Base-by-base conservation (phyloP, 2,329 filamentous ascomycete species). In the Paecilomyces dactylethromorphus region DNA sequence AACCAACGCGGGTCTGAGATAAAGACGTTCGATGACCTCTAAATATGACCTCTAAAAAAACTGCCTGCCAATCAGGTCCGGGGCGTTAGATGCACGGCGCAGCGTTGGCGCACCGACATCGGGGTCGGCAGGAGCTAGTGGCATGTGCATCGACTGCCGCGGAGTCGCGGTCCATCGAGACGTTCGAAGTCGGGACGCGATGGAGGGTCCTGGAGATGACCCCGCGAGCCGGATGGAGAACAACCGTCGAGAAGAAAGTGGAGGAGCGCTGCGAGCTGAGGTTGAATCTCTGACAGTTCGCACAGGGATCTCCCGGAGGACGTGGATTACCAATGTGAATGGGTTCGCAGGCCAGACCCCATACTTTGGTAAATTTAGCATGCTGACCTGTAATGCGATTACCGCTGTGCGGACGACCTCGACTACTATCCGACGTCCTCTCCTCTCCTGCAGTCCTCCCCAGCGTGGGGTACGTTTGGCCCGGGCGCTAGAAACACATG, bases 81-180 rank as follows among this genome's bases (percentile, higher is more conserved):
- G 57, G 60, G n/a, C 32, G 18, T 55, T 52, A 53, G 54, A 65
- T 59, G 57, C 54, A 56, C 59, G 57, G 59, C 57, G 57, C 61
- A 59, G 61, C 64, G 63, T 60, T 60, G 54, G 13, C 32, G 59
- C 59, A 63, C 70, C 70, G 70, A 72, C 61, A 62, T 71, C 69
- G 69, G 69, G 63, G 63, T 24, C 13, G 29, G 53, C 18, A 24
- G 31, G 21, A 22, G 11, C 35, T 18, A 56, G 55, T 49, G 10
- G 26, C 12, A 2, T 24, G 5, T 21, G 22, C 53, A 15, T 15
- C 13, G 10, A 33, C 12, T 35, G 11, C 21, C n/a, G n/a, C n/a
- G n/a, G n/a, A 45, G 18, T 15, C 11, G 6, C 5, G 24, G 39
- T 1, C 22, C 29, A 35, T 24, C 10, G 55, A 49, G 35, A 56